A percentile compares a stretch with the other conserved stretches of the same genome.
Evolutionary conservation across 345 rosid species (phyloP).

Genomic region (Lagerstroemia speciosa): DNA sequence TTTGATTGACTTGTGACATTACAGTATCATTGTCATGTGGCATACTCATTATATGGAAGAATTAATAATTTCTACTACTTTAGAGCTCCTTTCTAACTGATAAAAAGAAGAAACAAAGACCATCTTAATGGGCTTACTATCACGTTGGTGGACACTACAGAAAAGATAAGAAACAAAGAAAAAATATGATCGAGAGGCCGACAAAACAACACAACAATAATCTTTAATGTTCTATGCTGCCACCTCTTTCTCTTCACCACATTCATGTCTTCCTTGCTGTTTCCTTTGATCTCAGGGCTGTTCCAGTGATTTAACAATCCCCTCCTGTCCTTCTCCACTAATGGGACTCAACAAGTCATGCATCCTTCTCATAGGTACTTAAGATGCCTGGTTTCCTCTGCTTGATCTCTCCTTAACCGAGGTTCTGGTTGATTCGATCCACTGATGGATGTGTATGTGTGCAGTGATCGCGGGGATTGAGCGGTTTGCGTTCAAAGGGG

Average conservation of each 20-base stretch:
- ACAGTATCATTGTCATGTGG: no score
- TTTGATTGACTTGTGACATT: no score
- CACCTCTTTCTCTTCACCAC: not conserved
- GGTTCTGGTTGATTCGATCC: not conserved
- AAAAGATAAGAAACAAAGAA: no score
- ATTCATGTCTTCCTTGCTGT: not conserved
- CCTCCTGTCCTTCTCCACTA: slow-evolving; percentile 24
- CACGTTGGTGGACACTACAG: no score
- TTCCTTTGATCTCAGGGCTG: slow-evolving; percentile 1
- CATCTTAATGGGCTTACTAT: no score
- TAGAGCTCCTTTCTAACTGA: no score
- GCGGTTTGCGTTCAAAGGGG: slow-evolving; percentile 96
- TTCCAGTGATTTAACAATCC: not conserved
- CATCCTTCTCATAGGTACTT: slow-evolving; percentile 60
- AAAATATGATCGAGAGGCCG: not conserved
- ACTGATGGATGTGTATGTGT: not conserved
- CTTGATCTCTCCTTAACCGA: not conserved
- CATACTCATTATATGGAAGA: no score
- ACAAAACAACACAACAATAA: not conserved
- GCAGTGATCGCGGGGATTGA: slow-evolving; percentile 76
- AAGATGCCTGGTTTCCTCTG: not conserved
- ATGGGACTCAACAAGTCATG: slow-evolving; percentile 53
- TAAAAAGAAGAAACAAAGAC: not conserved
- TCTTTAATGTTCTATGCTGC: no score
- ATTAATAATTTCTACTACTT: no score